Evolutionary conservation across 106 monocot genomes (phyloP), one percentile per base, ranked within the genome.

Genomic region (Narthecium ossifragum): DNA sequence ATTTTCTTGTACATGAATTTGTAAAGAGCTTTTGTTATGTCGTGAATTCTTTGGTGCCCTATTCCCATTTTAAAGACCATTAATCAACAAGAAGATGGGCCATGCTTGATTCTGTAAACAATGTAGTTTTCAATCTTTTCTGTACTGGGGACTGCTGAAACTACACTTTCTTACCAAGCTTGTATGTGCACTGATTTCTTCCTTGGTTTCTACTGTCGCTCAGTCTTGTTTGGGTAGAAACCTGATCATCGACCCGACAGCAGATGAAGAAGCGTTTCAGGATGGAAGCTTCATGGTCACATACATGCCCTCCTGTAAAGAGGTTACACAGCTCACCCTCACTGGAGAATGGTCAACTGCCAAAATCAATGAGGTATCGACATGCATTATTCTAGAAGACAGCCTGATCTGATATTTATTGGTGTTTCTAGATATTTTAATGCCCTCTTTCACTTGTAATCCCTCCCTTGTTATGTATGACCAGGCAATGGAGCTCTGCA

Each of bases 311-410:
- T 76, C 74, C 29, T 76, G 78, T 33, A 75, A 79, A 12, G 86
- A 90, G 76, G 63, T 98, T 66, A 98, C 90, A 17, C 90, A 98
- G 39, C 72, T 90, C 21, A 81, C 71, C 11, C 69, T 98, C 9
- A 90, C 90, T n/a, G 96, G 96, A 27, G 86, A 98, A 47, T 98
- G 96, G 96, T 76, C 90, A 37, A 72, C 70, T 0, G 73, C 78
- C 39, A 86, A 79, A 71, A 91, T 84, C 26, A 72, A 81, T 41
- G 86, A 96, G 78, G 94, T 96, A 59, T 9, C n/a, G 21, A 5
- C 8, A 24, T 40, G 9, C 21, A 36, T 4, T 21, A 20, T 43
- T 43, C 46, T n/a, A n/a, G n/a, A n/a, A n/a, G n/a, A n/a, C n/a
- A n/a, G n/a, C n/a, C n/a, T n/a, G n/a, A n/a, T n/a, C n/a, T n/a